Evolutionary conservation across 2,329 filamentous ascomycete species (phyloP).

Genomic region (Gnomoniopsis sp.): DNA sequence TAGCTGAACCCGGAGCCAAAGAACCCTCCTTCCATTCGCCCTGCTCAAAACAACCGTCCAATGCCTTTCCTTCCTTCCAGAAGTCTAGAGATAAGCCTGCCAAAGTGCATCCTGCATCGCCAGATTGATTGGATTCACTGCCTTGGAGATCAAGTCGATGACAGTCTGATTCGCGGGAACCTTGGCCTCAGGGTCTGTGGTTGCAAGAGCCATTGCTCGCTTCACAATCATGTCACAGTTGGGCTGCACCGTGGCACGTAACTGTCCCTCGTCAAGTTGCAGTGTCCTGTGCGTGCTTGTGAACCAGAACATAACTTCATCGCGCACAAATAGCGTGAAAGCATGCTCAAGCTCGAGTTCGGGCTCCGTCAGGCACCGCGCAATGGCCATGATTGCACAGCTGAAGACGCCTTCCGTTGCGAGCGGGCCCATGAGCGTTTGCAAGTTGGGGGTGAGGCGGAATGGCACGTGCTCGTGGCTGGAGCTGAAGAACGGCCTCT

Average conservation of each 20-base stretch:
- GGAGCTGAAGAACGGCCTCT: slow-evolving; percentile 89
- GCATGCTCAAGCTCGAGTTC: slow-evolving; percentile 91
- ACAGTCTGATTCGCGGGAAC: slow-evolving; percentile 95
- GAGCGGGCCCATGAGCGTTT: slow-evolving; percentile 92
- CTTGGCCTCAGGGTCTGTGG: slow-evolving; percentile 68
- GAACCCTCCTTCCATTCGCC: background rate
- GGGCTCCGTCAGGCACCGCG: slow-evolving; percentile 86
- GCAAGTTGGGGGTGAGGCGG: slow-evolving; percentile 92
- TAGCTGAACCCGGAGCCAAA: background rate
- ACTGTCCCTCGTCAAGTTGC: slow-evolving; percentile 57
- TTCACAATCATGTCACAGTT: slow-evolving; percentile 94
- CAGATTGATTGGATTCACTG: slow-evolving; percentile 87
- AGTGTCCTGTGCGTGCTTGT: slow-evolving; percentile 68
- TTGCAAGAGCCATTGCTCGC: slow-evolving; percentile 79
- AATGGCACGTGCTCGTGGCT: slow-evolving; percentile 86
- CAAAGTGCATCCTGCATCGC: slow-evolving; percentile 87
- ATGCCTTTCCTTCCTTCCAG: background rate
- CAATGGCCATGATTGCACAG: slow-evolving; percentile 94
- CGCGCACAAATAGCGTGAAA: slow-evolving; percentile 88
- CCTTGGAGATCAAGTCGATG: slow-evolving; percentile 88
- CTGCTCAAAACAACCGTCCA: background rate
- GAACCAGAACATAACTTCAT: slow-evolving; percentile 98
- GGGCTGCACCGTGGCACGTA: slow-evolving; percentile 59
- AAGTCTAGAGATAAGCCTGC: slow-evolving; percentile 83
- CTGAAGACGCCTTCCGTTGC: slow-evolving; percentile 95